A percentile compares a stretch with the other conserved stretches of the same genome.
These are phyloP conservation scores for Candida gorgasii DNA, from an alignment of 805 yeast species.

Conservation along the genomic window DNA sequence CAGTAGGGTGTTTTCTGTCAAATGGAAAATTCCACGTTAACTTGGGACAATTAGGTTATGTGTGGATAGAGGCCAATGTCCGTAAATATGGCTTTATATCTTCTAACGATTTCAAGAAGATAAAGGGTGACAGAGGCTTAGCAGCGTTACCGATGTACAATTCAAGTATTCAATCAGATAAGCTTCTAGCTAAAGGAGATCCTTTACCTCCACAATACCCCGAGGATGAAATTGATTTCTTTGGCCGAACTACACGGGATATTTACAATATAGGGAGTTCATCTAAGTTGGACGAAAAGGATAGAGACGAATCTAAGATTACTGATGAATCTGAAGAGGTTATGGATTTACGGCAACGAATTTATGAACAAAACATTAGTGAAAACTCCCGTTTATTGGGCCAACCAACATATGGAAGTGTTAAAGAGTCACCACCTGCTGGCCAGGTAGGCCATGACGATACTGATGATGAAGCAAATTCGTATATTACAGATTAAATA, in stretches of 20 bases:
- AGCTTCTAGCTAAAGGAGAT: slow-evolving; percentile 69
- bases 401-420: slow-evolving; percentile 3
- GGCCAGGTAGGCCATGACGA: slow-evolving; percentile 2
- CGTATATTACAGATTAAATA: slow-evolving; percentile 4
- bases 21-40: slow-evolving; percentile 45
- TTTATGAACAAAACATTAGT: slow-evolving; percentile 27
- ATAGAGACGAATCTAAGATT: slow-evolving; percentile 8
- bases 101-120: slow-evolving; percentile 38
- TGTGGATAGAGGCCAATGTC: slow-evolving; percentile 53
- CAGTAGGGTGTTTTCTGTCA: slow-evolving; percentile 51
- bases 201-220: slow-evolving; percentile 73
- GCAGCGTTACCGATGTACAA: slow-evolving; percentile 45
- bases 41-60: slow-evolving; percentile 46
- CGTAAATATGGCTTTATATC: slow-evolving; percentile 58
- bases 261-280: slow-evolving; percentile 29
- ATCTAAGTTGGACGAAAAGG: slow-evolving; percentile 17
- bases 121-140: slow-evolving; percentile 40
- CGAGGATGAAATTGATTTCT: slow-evolving; percentile 59
- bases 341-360: slow-evolving; percentile 34
- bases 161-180: slow-evolving; percentile 39
- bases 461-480: not conserved
- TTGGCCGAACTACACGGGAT: slow-evolving; percentile 43
- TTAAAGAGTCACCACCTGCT: slow-evolving; percentile 1
- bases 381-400: slow-evolving; percentile 2
- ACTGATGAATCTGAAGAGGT: slow-evolving; percentile 37